Evolutionary conservation across 1,139 yeast species (phyloP).

Genomic region (Cylindricascospora bacillispora): DNA sequence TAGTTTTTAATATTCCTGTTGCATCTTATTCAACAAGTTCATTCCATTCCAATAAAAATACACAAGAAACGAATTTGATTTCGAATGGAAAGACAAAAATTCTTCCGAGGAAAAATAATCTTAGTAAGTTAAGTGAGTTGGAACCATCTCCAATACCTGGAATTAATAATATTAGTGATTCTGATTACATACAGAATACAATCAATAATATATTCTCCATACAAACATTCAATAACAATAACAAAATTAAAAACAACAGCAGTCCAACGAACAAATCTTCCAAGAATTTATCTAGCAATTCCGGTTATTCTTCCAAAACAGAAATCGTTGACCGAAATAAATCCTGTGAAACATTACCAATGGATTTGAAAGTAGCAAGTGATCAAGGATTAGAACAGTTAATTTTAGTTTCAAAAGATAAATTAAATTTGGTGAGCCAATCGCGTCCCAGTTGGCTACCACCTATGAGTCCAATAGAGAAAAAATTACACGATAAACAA

Average conservation of each 20-base stretch:
- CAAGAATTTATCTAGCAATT: conserved; percentile 30
- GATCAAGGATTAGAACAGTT: conserved; percentile 34
- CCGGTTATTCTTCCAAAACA: conserved; percentile 24
- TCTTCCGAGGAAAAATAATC: background rate
- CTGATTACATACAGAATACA: conserved; percentile 25
- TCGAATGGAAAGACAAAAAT: no score
- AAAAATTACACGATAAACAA: conserved; percentile 30
- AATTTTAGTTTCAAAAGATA: conserved; percentile 33
- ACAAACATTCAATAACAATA: background rate
- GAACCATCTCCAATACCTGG: no score
- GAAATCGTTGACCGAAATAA: conserved; percentile 20
- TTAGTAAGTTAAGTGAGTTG: conserved; percentile 4
- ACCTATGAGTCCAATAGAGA: conserved; percentile 32
- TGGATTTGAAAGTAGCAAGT: conserved; percentile 24
- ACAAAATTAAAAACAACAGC: no score
- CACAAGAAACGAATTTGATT: conserved; percentile 1
- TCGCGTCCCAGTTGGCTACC: conserved; percentile 41
- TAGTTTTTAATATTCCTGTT: conserved; percentile 37
- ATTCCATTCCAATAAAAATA: conserved; percentile 8
- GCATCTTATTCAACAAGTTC: conserved; percentile 30
- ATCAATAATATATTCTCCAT: conserved; percentile 14
- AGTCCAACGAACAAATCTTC: conserved; percentile 26
- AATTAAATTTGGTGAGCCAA: conserved; percentile 28
- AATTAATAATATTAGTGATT: conserved; percentile 6
- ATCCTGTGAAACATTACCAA: conserved; percentile 27